Base-by-base conservation (phyloP, 139 green algal genomes). In the Tetradesmus obliquus region DNA sequence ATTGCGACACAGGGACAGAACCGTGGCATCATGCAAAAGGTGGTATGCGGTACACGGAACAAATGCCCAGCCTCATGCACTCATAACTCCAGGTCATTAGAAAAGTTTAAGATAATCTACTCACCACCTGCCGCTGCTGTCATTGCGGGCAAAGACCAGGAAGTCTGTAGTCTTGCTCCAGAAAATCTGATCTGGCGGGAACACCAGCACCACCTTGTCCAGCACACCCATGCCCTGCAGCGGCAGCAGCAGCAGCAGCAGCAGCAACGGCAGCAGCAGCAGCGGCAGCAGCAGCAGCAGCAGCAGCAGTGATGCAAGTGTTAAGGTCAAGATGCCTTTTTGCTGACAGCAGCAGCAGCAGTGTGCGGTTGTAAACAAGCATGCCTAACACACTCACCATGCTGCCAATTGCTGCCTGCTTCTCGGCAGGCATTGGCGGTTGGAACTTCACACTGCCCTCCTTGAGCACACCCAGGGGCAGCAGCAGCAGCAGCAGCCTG, bases 171-270 rank as follows among this genome's bases (percentile, higher is more conserved):
- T 69, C 22, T 57, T 76, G 82, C 55, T 55, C 89, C 91, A 94
- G 24, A 90, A 89, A 24, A 89, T 76, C 17, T 92, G 32, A 10
- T 96, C 79, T 91, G n/a, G 6, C 2, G 51, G 54, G 57, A 97
- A 98, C 87, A 97, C 88, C 80, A 98, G 91, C 9, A 98, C 81
- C 79, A 96, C 91, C 88, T 92, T 92, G 88, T 92, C 80, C 17
- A 92, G 80, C 19, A 92, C 60, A 88, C 88, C 88, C 88, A 92
- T 92, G 88, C 88, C 88, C 93, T 96, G 94, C 45, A 79, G 19
- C 57, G 88, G 51, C 62, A 91, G 58, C 86, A 81, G 58, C 66
- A 54, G 22, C 8, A 53, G 8, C 57, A 54, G 55, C 20, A 74
- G 80, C 74, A 60, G 17, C 45, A 55, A 2, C 60, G 10, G 58